Evolutionary conservation across 1,284 basidiomycete genomes (phyloP), one percentile per base, ranked within the genome.

Genomic region (Naganishia albida): DNA sequence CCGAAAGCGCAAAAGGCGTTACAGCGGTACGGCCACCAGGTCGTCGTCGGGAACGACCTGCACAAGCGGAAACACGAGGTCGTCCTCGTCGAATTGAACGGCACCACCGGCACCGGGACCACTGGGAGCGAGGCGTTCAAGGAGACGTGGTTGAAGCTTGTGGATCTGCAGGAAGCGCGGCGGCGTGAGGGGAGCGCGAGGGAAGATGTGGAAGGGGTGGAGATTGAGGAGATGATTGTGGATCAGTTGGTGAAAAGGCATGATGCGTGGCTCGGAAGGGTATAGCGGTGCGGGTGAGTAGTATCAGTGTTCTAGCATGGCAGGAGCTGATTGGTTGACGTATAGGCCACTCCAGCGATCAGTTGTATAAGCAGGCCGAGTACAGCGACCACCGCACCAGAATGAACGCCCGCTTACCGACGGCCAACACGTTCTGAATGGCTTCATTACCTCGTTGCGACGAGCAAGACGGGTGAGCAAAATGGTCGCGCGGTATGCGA

Each of bases 21-120:
- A 30, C 87, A 92, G 68, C 85, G 93, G 25, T 99, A 99, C 76
- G 93, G 94, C 0, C 95, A 99, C 77, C 94, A 98, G 77, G 87
- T 97, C 28, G 96, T 99, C 55, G 93, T 99, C 71, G 95, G 91
- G 28, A 99, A 99, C 77, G 89, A 95, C 67, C 85, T 99, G 15
- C 85, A 94, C 73, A 83, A 85, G 53, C 85, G 95, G 62, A 99
- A 99, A 78, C 85, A 85, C 71, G 89, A 94, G 75, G 94, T 99
- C 63, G 89, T 95, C 2, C 90, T 99, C 73, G 89, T 99, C 38
- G 80, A 81, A 70, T 74, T 74, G 51, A 38, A 57, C 64, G 57
- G 63, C 23, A n/a, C n/a, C n/a, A n/a, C n/a, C n/a, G n/a, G n/a
- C n/a, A n/a, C n/a, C n/a, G n/a, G n/a, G n/a, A n/a, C n/a, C n/a